phyloP scores from a whole-genome alignment of 306 rosid genomes.

The Medicago ruthenica region DNA sequence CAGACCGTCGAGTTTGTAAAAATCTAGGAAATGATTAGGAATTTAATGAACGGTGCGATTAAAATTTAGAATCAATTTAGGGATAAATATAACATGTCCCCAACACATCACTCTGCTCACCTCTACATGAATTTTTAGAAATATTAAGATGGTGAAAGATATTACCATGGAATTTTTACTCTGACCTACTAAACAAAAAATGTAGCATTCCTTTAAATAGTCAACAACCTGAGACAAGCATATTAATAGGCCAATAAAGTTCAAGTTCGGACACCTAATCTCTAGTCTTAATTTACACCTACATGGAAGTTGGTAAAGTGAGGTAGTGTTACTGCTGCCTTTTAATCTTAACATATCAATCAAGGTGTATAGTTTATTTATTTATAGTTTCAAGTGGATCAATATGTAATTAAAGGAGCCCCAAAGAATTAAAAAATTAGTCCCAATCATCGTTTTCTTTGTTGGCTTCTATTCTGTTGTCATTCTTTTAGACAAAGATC shows the following conservation, averaged over 20 bases:
- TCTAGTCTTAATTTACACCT: constrained; percentile 22
- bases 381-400: constrained; percentile 14
- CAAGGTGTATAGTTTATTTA: constrained; percentile 16
- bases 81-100: no score
- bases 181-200: no score
- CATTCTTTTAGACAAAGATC: constrained; percentile 51
- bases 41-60: neutral
- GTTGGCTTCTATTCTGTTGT: constrained; percentile 49
- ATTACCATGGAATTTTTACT: no score
- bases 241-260: constrained; percentile 30
- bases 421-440: constrained; percentile 16
- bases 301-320: constrained; percentile 40
- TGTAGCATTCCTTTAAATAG: neutral
- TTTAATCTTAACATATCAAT: constrained; percentile 34
- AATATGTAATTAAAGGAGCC: constrained; percentile 24
- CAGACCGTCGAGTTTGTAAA: no score
- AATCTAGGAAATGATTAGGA: neutral
- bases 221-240: constrained; percentile 23
- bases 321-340: constrained; percentile 5
- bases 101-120: no score
- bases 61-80: no score
- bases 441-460: constrained; percentile 48
- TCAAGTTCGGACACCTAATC: constrained; percentile 30
- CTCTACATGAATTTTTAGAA: no score
- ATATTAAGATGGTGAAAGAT: no score